A percentile compares a stretch with the other conserved stretches of the same genome.
phyloP scores from a whole-genome alignment of 2,329 filamentous ascomycete genomes.

The Fusarium kyushuense region DNA sequence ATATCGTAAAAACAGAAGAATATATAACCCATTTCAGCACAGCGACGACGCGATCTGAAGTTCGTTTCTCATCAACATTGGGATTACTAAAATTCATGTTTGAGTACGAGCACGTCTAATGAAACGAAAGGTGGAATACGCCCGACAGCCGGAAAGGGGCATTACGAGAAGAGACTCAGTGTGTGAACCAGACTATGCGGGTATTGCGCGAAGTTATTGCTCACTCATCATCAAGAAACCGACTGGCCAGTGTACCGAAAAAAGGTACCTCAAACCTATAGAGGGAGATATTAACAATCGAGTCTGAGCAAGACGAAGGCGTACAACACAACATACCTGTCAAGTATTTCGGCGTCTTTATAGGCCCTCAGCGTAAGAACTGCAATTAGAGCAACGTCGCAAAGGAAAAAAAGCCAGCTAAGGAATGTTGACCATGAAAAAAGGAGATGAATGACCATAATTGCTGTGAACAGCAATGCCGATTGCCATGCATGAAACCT shows the following conservation, averaged over 20 bases:
- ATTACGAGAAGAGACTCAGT: conserved; percentile 26
- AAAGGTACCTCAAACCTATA: conserved; percentile 88
- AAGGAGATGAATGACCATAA: conserved; percentile 83
- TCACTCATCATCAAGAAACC: conserved; percentile 87
- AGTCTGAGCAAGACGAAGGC: not conserved
- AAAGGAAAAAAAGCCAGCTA: conserved; percentile 83
- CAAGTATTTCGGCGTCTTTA: conserved; percentile 78
- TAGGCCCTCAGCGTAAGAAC: conserved; percentile 85
- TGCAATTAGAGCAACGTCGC: conserved; percentile 80
- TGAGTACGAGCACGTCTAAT: not conserved
- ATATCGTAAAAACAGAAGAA: not conserved
- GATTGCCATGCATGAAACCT: conserved; percentile 98
- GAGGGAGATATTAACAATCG: conserved; percentile 9
- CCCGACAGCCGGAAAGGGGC: conserved; percentile 23
- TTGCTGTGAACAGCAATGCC: conserved; percentile 80
- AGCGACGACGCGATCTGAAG: not conserved
- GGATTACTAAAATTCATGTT: not conserved
- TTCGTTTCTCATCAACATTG: not conserved
- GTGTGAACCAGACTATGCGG: not conserved
- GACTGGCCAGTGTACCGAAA: conserved; percentile 86
- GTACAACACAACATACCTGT: conserved; percentile 61
- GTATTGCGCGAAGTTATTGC: not conserved
- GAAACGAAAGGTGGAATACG: conserved; percentile 1
- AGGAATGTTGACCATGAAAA: conserved; percentile 87
- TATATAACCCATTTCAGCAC: not conserved